Evolutionary conservation across 108 stramenopile genomes (phyloP), one percentile per base, ranked within the genome.

Genomic region (Cyclotella choctawhatcheeana): DNA sequence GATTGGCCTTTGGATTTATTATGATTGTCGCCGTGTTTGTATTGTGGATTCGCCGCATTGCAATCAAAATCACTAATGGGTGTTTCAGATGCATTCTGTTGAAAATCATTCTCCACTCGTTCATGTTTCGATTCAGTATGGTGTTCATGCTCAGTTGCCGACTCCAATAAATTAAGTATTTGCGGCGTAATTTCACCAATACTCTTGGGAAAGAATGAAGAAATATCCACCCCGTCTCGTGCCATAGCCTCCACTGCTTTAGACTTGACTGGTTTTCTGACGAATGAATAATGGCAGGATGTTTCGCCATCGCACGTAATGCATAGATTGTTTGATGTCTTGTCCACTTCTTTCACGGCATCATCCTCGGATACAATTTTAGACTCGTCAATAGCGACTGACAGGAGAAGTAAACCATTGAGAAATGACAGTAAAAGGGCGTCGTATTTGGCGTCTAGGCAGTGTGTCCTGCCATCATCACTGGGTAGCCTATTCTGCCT

Each of bases 211-310:
- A 60, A 32, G 48, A 35, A 76, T 10, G 55, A 18, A 20, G 83
- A 84, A 44, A 84, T 84, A 35, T 84, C 83, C 5, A 84, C 73
- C 3, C 79, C 79, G 56, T 84, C 76, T 48, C 55, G 25, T 6
- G 67, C 66, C 83, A 84, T 84, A 17, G 83, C 83, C 10, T 51
- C 4, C 14, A 84, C 61, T 21, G 83, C 83, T 47, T 73, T 81
- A 21, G 32, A 47, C 45, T 84, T 84, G 44, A 67, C 51, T 7
- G 69, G 18, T 34, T 58, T 76, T 16, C 70, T 59, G 14, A 60
- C 52, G 33, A 22, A 27, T 5, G 70, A 29, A 29, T 69, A 20
- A n/a, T 20, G 21, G n/a, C 54, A 3, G 29, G 61, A 76, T 5
- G 20, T 35, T 35, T 79, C 71, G 40, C 64, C 78, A 26, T 79